Percentiles rank a stretch among this genome's conserved stretches.
Conservation (phyloP, 768 basidiomycete species). For the Lactarius tabidus region DNA sequence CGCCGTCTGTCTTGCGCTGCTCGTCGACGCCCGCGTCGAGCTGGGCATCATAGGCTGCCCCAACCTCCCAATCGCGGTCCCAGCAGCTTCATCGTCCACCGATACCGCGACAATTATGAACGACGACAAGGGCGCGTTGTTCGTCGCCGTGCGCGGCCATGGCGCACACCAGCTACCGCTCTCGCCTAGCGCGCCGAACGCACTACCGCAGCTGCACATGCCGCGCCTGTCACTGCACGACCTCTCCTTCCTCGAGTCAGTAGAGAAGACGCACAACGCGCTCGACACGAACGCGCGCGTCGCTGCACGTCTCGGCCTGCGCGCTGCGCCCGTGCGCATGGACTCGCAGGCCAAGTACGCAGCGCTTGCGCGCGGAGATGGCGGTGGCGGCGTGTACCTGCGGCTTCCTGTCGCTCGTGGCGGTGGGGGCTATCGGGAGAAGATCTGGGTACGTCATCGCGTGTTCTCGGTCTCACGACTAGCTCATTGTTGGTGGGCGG, state of each 20-base stretch:
- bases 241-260: slow-evolving; percentile 81
- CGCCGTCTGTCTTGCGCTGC: slow-evolving; percentile 55
- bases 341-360: slow-evolving; percentile 97
- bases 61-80: slow-evolving; percentile 65
- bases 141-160: slow-evolving; percentile 81
- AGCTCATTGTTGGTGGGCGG: background rate
- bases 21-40: slow-evolving; percentile 48
- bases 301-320: slow-evolving; percentile 60
- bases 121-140: slow-evolving; percentile 61
- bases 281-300: slow-evolving; percentile 79
- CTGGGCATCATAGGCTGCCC: slow-evolving; percentile 74
- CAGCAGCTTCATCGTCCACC: slow-evolving; percentile 34
- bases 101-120: slow-evolving; percentile 9
- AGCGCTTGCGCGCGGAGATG: slow-evolving; percentile 80
- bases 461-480: background rate
- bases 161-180: slow-evolving; percentile 74
- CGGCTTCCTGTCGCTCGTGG: slow-evolving; percentile 73
- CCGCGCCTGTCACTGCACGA: slow-evolving; percentile 43
- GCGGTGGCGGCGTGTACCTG: slow-evolving; percentile 60
- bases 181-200: slow-evolving; percentile 40
- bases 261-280: slow-evolving; percentile 90
- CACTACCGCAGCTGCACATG: slow-evolving; percentile 43
- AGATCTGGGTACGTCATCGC: slow-evolving; percentile 77
- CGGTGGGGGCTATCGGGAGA: slow-evolving; percentile 77
- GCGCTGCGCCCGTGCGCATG: slow-evolving; percentile 71